A percentile compares a stretch with the other conserved stretches of the same genome.
These are phyloP conservation scores for Suillus bovinus DNA, from an alignment of 768 basidiomycete species.

Conservation along the genomic window DNA sequence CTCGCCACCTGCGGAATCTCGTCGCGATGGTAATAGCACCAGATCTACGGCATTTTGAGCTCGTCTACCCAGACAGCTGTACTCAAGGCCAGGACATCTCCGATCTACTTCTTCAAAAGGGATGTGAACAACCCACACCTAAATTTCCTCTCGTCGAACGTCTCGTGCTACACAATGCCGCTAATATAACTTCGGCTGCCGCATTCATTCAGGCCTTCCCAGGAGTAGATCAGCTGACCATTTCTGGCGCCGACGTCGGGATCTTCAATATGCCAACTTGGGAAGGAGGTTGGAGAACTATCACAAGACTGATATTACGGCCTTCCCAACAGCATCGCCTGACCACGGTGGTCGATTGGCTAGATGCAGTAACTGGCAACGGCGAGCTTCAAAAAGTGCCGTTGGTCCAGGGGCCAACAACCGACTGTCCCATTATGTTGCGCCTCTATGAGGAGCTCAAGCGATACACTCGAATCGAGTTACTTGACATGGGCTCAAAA, in stretches of 20 bases:
- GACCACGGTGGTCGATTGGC: background rate
- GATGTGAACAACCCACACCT: constrained; percentile 10
- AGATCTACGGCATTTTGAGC: constrained; percentile 32
- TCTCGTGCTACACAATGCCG: constrained; percentile 27
- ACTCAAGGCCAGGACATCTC: constrained; percentile 27
- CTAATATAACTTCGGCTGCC: constrained; percentile 23
- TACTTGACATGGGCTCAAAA: background rate
- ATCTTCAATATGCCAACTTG: constrained; percentile 16
- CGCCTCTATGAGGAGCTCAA: background rate
- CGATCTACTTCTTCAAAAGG: constrained; percentile 24
- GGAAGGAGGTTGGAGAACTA: background rate
- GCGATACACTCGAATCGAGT: background rate
- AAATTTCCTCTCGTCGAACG: constrained; percentile 30
- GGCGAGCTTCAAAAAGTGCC: background rate
- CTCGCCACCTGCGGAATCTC: constrained; percentile 32
- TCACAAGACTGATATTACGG: background rate
- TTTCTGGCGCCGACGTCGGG: constrained; percentile 29
- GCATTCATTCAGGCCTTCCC: constrained; percentile 32
- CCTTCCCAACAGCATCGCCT: background rate
- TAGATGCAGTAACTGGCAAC: background rate
- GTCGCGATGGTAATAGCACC: constrained; percentile 30
- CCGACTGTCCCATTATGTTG: background rate
- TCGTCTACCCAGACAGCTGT: constrained; percentile 33
- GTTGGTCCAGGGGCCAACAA: background rate
- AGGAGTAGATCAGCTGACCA: constrained; percentile 16